These are phyloP conservation scores for Neurospora tetraspora DNA, from an alignment of 495 filamentous ascomycete genomes.

Conservation along the genomic window DNA sequence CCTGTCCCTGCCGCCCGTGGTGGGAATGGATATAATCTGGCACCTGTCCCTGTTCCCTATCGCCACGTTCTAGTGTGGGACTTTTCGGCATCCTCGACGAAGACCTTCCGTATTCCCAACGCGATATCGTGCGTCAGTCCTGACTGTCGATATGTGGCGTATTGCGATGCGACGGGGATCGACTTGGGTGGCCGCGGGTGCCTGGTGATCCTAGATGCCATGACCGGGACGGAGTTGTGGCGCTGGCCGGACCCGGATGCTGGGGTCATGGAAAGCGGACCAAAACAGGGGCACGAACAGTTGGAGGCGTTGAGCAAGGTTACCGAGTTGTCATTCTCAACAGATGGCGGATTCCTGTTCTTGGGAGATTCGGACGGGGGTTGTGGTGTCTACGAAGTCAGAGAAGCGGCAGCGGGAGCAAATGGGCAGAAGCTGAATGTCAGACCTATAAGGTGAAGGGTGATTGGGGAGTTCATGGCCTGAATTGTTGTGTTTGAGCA, in stretches of 20 bases:
- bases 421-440: not conserved
- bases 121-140: conserved; percentile 22
- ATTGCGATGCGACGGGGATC: conserved; percentile 20
- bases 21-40: conserved; percentile 19
- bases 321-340: conserved; percentile 23
- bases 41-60: conserved; percentile 16
- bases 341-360: conserved; percentile 23
- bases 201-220: conserved; percentile 23
- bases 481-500: not conserved
- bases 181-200: conserved; percentile 19
- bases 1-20: conserved; percentile 17
- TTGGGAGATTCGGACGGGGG: conserved; percentile 20
- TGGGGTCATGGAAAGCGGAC: conserved; percentile 5
- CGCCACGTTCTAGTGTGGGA: conserved; percentile 28
- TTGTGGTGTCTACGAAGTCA: conserved; percentile 21
- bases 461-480: not conserved
- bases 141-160: conserved; percentile 25
- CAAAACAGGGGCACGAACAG: conserved; percentile 12
- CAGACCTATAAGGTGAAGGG: not conserved
- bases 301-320: conserved; percentile 18
- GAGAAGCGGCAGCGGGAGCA: conserved; percentile 10
- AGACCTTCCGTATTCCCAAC: conserved; percentile 27
- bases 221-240: conserved; percentile 22
- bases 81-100: conserved; percentile 20
- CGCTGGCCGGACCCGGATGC: conserved; percentile 21